These are phyloP conservation scores for Mrakia blollopis DNA, from an alignment of 768 basidiomycete species.

Conservation along the genomic window DNA sequence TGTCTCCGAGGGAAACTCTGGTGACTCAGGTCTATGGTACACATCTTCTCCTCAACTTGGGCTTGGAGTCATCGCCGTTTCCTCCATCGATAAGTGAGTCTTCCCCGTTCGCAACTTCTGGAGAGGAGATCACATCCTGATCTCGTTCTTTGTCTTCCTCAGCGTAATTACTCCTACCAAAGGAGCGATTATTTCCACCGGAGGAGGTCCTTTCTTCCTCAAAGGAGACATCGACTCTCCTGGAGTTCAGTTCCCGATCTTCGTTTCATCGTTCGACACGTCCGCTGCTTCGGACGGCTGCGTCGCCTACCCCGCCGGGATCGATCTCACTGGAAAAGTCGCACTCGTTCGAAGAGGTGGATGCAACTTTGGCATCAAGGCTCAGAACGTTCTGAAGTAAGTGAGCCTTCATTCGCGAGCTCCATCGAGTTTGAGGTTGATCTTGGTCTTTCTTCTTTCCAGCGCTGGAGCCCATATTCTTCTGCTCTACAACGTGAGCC, in stretches of 20 bases:
- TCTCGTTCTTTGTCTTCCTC: not conserved
- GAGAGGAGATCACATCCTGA: constrained; percentile 1
- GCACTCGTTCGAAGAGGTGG: constrained; percentile 58
- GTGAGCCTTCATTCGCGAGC: no score
- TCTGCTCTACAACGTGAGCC: not conserved
- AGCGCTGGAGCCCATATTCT: not conserved
- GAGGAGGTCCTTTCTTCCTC: constrained; percentile 56
- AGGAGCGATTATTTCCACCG: constrained; percentile 52
- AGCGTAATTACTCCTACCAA: constrained; percentile 58
- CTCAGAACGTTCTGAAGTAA: constrained; percentile 49
- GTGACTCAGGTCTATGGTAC: constrained; percentile 55
- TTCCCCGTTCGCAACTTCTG: constrained; percentile 4
- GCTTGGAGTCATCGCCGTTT: constrained; percentile 53
- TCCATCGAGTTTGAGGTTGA: no score
- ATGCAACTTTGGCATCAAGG: constrained; percentile 56
- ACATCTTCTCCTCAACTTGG: constrained; percentile 50
- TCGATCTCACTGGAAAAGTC: constrained; percentile 49
- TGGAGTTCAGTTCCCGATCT: constrained; percentile 53
- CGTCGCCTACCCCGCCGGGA: constrained; percentile 54
- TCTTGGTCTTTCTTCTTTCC: not conserved
- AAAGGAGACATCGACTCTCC: constrained; percentile 50
- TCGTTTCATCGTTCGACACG: constrained; percentile 56
- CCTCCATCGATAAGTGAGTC: constrained; percentile 36
- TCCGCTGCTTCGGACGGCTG: constrained; percentile 59
- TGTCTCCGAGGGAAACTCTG: constrained; percentile 59